Evolutionary conservation across 2,329 filamentous ascomycete genomes (phyloP), one percentile per base, ranked within the genome.

Genomic region (Alternaria sp.): DNA sequence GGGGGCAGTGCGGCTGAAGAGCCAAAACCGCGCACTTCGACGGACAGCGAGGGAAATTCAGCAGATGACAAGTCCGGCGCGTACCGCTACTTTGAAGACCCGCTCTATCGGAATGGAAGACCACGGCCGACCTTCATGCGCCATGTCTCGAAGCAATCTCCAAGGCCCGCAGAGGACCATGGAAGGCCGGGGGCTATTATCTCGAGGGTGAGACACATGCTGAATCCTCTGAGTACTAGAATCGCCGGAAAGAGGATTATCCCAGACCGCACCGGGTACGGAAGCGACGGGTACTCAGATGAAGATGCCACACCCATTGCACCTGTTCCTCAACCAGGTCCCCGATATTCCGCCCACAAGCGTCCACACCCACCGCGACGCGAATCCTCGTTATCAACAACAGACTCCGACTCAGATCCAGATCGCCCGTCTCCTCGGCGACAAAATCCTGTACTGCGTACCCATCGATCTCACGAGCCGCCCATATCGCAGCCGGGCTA

Each of bases 21-120:
- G n/a, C 66, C 67, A 21, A 65, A 54, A 15, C 68, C 69, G n/a
- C 74, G 73, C 0, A 78, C 57, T 36, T 78, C 78, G 15, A 73
- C 73, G 36, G 79, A 81, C 23, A 80, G 80, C 9, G 80, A 78
- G 13, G 68, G 69, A 15, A 72, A 70, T 6, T 78, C 79, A 3
- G 78, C 80, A 4, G 82, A 84, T 59, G 82, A 83, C 32, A 76
- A 80, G 57, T 72, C 72, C 46, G 81, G 80, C 13, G 82, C 82
- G 5, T 83, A 83, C 7, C 73, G 77, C 15, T 85, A 86, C 73
- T 85, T 86, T 72, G 77, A 80, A 40, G 83, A 86, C 60, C 83
- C 83, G 11, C 76, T 85, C 30, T 84, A 84, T 62, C 78, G 83
- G 52, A 83, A 83, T 54, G 75, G 79, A 5, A 79, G 82, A 52